Evolutionary conservation across 2,329 filamentous ascomycete species (phyloP).

Genomic region (Fusarium temperatum): DNA sequence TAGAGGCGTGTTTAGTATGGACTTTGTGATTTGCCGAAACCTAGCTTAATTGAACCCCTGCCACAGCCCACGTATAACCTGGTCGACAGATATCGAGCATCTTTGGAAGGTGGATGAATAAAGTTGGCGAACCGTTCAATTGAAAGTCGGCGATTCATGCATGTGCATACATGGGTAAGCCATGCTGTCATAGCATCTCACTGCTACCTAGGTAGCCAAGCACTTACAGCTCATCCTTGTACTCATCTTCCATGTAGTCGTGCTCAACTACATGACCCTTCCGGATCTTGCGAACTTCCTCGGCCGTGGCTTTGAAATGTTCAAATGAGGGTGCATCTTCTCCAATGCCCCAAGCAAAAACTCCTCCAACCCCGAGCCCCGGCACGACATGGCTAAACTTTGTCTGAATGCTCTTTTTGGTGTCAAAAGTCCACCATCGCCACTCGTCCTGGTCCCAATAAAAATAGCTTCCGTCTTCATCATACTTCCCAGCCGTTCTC

Average conservation of each 20-base stretch:
- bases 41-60: slow-evolving; percentile 22
- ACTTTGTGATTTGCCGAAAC: slow-evolving; percentile 36
- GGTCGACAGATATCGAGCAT: background rate
- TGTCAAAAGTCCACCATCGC: slow-evolving; percentile 81
- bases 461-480: slow-evolving; percentile 72
- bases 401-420: slow-evolving; percentile 63
- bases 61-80: slow-evolving; percentile 8
- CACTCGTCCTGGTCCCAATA: slow-evolving; percentile 69
- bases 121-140: slow-evolving; percentile 3
- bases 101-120: background rate
- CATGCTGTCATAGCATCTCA: slow-evolving; percentile 6
- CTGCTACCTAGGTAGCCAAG: background rate
- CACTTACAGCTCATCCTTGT: slow-evolving; percentile 45
- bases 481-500: slow-evolving; percentile 58
- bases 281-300: slow-evolving; percentile 33
- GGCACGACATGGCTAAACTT: slow-evolving; percentile 71
- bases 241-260: background rate
- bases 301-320: slow-evolving; percentile 50
- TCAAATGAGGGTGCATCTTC: slow-evolving; percentile 66
- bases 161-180: slow-evolving; percentile 3
- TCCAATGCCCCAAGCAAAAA: slow-evolving; percentile 79
- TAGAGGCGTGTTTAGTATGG: slow-evolving; percentile 33
- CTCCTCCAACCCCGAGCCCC: slow-evolving; percentile 68
- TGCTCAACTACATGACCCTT: background rate
- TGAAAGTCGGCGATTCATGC: slow-evolving; percentile 1